These are phyloP conservation scores for Fraxinus paxiana DNA, from an alignment of 305 asterid species.

Conservation along the genomic window DNA sequence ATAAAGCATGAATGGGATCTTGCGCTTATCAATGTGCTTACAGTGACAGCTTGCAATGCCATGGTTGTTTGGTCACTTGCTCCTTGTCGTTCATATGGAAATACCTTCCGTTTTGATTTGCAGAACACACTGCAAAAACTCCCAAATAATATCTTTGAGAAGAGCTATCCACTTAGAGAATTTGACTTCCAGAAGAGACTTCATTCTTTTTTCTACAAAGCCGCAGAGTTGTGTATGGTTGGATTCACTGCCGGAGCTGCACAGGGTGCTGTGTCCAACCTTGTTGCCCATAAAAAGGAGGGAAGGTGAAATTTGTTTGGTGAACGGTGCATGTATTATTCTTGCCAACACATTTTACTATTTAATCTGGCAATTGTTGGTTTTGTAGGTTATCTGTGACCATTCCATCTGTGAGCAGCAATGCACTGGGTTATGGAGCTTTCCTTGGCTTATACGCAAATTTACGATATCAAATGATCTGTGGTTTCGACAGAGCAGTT, in stretches of 20 bases:
- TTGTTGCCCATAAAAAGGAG: slow-evolving; percentile 78
- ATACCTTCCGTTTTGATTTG: slow-evolving; percentile 84
- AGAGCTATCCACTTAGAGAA: slow-evolving; percentile 83
- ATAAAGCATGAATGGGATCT: slow-evolving; percentile 98
- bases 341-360: not conserved
- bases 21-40: slow-evolving; percentile 87
- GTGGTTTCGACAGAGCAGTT: slow-evolving; percentile 76
- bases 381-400: slow-evolving; percentile 73
- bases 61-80: slow-evolving; percentile 91
- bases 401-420: slow-evolving; percentile 75
- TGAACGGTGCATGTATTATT: not conserved
- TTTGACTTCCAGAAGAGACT: slow-evolving; percentile 85
- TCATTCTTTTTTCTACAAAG: slow-evolving; percentile 82
- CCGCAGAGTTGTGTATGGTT: slow-evolving; percentile 89
- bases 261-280: slow-evolving; percentile 80
- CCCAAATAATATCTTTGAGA: slow-evolving; percentile 89
- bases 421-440: slow-evolving; percentile 96
- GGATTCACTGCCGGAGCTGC: slow-evolving; percentile 92
- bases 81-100: slow-evolving; percentile 97
- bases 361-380: slow-evolving; percentile 5
- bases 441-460: slow-evolving; percentile 94
- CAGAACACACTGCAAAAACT: slow-evolving; percentile 97
- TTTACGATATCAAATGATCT: slow-evolving; percentile 81
- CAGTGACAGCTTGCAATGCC: slow-evolving; percentile 90
- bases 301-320: slow-evolving; percentile 55